Evolutionary conservation across 192 early-diverging fungal species (phyloP).

Genomic region (Allomyces arbusculus): DNA sequence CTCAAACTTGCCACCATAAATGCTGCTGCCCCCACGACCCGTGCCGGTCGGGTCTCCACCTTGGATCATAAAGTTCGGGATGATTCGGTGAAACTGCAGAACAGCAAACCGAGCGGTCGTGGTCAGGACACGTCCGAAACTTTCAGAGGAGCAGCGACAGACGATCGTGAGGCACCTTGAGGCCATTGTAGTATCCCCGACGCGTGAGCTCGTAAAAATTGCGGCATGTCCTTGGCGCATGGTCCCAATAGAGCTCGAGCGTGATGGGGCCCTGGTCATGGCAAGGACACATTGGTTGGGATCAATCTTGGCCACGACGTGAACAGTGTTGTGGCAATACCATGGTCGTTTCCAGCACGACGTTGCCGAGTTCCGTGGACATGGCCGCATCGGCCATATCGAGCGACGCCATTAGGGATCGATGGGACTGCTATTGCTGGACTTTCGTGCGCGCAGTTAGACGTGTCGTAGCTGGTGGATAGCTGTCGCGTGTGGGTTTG

Average conservation of each 20-base stretch:
- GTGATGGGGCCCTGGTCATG: constrained; percentile 30
- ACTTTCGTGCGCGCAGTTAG: too few species aligned
- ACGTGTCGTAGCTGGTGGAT: too few species aligned
- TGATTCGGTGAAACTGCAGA: constrained; percentile 53
- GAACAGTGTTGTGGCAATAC: background rate
- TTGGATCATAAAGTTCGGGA: constrained; percentile 88
- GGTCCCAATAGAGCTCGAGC: constrained; percentile 71
- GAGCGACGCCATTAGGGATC: too few species aligned
- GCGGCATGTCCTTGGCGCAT: constrained; percentile 56
- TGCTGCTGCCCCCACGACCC: constrained; percentile 63
- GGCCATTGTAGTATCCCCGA: constrained; percentile 45
- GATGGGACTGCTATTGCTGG: too few species aligned
- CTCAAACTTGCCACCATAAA: constrained; percentile 69
- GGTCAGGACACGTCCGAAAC: too few species aligned
- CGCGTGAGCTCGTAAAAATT: constrained; percentile 61
- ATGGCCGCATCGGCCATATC: too few species aligned
- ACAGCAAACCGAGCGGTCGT: background rate
- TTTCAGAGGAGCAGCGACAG: too few species aligned
- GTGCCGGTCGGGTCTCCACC: constrained; percentile 93
- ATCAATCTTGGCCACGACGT: background rate
- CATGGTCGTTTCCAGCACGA: background rate
- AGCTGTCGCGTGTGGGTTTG: too few species aligned
- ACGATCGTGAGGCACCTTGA: constrained; percentile 22
- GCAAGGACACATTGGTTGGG: background rate
- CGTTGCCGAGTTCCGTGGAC: background rate